A percentile compares a stretch with the other conserved stretches of the same genome.
Evolutionary conservation across 495 filamentous ascomycete genomes (phyloP).

Genomic region (Umbilicaria muhlenbergii): DNA sequence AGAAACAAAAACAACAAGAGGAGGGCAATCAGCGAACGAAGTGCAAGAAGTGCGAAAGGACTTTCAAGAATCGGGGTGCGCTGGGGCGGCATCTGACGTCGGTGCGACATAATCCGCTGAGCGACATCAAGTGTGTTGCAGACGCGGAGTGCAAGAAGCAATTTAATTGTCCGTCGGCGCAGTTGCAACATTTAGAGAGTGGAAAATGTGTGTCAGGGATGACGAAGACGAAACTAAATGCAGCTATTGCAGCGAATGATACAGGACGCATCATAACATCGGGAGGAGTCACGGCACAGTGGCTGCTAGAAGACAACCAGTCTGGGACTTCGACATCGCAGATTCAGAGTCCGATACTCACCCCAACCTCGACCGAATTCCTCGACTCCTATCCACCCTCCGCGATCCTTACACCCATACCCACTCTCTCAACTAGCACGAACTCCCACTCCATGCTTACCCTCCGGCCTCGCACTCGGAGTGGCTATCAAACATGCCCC

Average conservation of each 20-base stretch:
- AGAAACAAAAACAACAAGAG: too few relatives aligned
- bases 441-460: background rate
- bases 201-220: conserved; percentile 10
- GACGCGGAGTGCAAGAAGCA: conserved; percentile 7
- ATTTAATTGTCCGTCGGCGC: conserved; percentile 7
- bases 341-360: background rate
- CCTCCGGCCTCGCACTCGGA: background rate
- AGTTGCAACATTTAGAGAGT: conserved; percentile 12
- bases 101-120: conserved; percentile 11
- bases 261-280: conserved; percentile 3
- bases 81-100: conserved; percentile 9
- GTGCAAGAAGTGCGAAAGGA: conserved; percentile 8
- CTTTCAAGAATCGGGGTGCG: conserved; percentile 10
- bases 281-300: too few relatives aligned
- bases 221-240: conserved; percentile 6
- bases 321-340: background rate
- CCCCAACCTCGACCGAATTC: background rate
- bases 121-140: conserved; percentile 12
- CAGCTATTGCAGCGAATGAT: conserved; percentile 8
- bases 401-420: background rate
- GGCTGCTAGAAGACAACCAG: background rate
- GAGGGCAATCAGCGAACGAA: too few relatives aligned
- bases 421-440: background rate
- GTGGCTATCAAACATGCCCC: background rate
- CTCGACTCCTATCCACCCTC: background rate